These are phyloP conservation scores for Leptographium radiaticola DNA, from an alignment of 2,329 filamentous ascomycete genomes.

Conservation along the genomic window DNA sequence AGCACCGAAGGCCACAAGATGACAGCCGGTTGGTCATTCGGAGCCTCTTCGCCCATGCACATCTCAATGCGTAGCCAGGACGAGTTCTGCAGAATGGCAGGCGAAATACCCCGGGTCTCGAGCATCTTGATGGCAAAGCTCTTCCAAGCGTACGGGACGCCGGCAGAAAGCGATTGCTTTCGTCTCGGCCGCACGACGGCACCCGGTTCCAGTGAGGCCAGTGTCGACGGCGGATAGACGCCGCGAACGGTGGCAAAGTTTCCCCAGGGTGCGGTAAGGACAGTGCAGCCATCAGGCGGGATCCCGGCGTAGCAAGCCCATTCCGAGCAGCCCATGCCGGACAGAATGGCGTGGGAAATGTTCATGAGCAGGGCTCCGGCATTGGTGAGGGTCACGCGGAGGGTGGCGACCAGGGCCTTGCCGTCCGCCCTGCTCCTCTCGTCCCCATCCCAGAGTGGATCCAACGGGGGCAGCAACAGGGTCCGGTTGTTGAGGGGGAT, in stretches of 20 bases:
- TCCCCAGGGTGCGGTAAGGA: constrained; percentile 43
- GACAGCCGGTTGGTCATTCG: constrained; percentile 28
- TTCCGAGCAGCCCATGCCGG: constrained; percentile 32
- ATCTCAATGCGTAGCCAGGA: constrained; percentile 34
- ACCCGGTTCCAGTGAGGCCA: not conserved
- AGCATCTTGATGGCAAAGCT: constrained; percentile 36
- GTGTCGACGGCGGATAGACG: constrained; percentile 9
- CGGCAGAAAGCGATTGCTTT: not conserved
- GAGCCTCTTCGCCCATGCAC: constrained; percentile 25
- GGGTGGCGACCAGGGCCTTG: constrained; percentile 30
- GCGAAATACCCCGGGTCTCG: constrained; percentile 34
- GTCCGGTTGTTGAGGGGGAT: constrained; percentile 41
- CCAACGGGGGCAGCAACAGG: constrained; percentile 28
- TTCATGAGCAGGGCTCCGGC: constrained; percentile 39
- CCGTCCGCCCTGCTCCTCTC: constrained; percentile 10
- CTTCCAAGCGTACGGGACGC: constrained; percentile 11
- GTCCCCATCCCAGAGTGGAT: constrained; percentile 17
- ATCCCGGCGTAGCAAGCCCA: constrained; percentile 27
- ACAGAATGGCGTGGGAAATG: constrained; percentile 32
- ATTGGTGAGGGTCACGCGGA: constrained; percentile 42
- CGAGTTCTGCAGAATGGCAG: constrained; percentile 27
- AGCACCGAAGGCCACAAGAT: constrained; percentile 42
- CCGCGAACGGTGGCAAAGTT: constrained; percentile 29
- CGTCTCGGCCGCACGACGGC: not conserved
- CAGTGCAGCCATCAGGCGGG: constrained; percentile 27